Evolutionary conservation across 2,329 filamentous ascomycete genomes (phyloP), one percentile per base, ranked within the genome.

Genomic region (Penicillium digitatum): DNA sequence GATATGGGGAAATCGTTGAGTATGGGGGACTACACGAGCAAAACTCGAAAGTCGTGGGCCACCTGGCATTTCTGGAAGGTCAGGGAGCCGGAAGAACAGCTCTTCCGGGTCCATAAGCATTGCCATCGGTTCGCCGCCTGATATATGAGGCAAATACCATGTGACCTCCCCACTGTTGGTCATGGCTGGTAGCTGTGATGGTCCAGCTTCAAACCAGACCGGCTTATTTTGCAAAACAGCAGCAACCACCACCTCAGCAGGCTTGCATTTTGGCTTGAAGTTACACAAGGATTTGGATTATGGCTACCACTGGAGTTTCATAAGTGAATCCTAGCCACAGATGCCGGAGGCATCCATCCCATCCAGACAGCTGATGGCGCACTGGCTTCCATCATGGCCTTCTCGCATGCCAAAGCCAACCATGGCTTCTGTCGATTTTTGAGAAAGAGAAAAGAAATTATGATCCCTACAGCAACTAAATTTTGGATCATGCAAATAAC

Each of bases 21-120:
- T 56, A 48, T 49, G 48, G 48, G 38, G 48, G 48, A 52, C 49
- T 54, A 44, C 54, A 53, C 48, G 40, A 43, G 26, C 46, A 39
- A 56, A 55, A 52, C 32, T 53, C 40, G 37, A 55, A 51, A 20
- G 52, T 38, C 49, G 51, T 51, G 52, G 58, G 60, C 58, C 60
- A 61, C 59, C 59, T 62, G 60, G 57, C 60, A 58, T 56, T 61
- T 57, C 52, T 51, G 52, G 47, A 56, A 57, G 38, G 38, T 42
- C 51, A 48, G 51, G 47, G 56, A 54, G 16, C 24, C 56, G 60
- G 60, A 59, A 27, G 18, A 61, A 57, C 49, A 45, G 31, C 49
- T 26, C 2, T 22, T 26, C 51, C 58, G 55, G 3, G 3, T 0
- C 38, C n/a, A 29, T 48, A 26, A 22, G 31, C 31, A 27, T 18